Evolutionary conservation across 225 moss, liverwort and hornwort genomes (phyloP).

Genomic region (Thuidium tamariscinum): DNA sequence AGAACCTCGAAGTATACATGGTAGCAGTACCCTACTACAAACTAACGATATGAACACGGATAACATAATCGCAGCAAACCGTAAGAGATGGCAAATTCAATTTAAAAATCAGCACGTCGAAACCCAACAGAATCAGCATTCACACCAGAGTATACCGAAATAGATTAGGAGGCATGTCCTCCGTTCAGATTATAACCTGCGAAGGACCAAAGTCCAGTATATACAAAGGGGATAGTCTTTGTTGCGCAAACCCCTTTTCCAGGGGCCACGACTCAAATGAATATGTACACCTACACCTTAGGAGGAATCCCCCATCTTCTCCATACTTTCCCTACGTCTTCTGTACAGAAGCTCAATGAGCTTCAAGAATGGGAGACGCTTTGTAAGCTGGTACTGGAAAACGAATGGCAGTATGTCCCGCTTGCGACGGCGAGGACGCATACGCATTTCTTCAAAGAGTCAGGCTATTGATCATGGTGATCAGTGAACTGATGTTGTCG

Average conservation of each 20-base stretch:
- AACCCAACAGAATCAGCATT: too few species aligned
- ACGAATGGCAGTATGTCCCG: neutral
- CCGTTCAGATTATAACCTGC: conserved; percentile 4
- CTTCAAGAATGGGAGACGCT: conserved; percentile 14
- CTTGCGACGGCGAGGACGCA: neutral
- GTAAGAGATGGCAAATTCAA: neutral
- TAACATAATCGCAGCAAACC: neutral
- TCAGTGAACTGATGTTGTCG: neutral
- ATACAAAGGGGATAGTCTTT: conserved; percentile 15
- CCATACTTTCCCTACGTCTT: neutral
- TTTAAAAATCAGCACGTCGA: neutral
- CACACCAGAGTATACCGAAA: neutral
- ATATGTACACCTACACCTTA: conserved; percentile 12
- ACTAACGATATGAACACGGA: neutral
- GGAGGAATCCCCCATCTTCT: conserved; percentile 27
- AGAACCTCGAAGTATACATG: too few species aligned
- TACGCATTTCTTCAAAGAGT: neutral
- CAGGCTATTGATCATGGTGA: neutral
- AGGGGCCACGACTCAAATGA: conserved; percentile 9
- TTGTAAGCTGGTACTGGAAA: neutral
- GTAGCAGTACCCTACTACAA: neutral
- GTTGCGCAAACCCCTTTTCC: neutral
- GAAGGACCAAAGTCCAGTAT: conserved; percentile 1
- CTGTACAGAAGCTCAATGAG: conserved; percentile 13
- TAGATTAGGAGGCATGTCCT: neutral